A percentile compares a stretch with the other conserved stretches of the same genome.
Conservation (phyloP, 352 stramenopile genomes). For the Pythium sukuiense region DNA sequence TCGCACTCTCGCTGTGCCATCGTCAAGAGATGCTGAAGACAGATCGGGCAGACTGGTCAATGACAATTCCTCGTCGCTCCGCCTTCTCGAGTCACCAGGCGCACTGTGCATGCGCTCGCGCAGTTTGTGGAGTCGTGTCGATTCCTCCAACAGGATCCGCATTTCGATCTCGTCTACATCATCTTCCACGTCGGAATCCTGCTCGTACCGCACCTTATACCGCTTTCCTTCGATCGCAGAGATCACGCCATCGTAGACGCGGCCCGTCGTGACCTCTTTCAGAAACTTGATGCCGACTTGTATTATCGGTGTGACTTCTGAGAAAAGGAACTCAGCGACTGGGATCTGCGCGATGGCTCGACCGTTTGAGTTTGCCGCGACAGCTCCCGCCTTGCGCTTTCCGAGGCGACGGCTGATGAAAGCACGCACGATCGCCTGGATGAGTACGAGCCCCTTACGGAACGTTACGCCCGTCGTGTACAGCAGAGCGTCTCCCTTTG, state of each 20-base stretch:
- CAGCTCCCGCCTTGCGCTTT: slow-evolving; percentile 32
- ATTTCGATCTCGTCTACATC: slow-evolving; percentile 83
- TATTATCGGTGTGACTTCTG: slow-evolving; percentile 35
- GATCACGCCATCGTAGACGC: slow-evolving; percentile 70
- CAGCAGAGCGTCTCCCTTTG: slow-evolving; percentile 65
- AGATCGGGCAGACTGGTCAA: slow-evolving; percentile 60
- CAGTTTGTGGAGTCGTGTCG: slow-evolving; percentile 43
- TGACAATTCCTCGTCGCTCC: slow-evolving; percentile 51
- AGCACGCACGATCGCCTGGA: slow-evolving; percentile 67
- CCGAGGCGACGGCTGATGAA: slow-evolving; percentile 54
- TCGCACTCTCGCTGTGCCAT: slow-evolving; percentile 12
- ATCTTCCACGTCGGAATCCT: slow-evolving; percentile 57
- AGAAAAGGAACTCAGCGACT: slow-evolving; percentile 5
- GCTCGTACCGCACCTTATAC: slow-evolving; percentile 62
- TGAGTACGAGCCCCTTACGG: slow-evolving; percentile 58
- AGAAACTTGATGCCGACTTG: slow-evolving; percentile 61
- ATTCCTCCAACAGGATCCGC: slow-evolving; percentile 76
- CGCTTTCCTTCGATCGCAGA: slow-evolving; percentile 40
- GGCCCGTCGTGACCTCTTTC: slow-evolving; percentile 66
- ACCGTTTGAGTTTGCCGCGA: not conserved
- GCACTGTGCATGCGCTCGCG: slow-evolving; percentile 29
- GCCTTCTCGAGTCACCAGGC: not conserved
- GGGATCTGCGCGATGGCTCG: slow-evolving; percentile 16
- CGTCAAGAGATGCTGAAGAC: slow-evolving; percentile 16
- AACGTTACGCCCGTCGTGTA: slow-evolving; percentile 80